phyloP scores from a whole-genome alignment of 768 basidiomycete genomes.

The Ramaria rubella region DNA sequence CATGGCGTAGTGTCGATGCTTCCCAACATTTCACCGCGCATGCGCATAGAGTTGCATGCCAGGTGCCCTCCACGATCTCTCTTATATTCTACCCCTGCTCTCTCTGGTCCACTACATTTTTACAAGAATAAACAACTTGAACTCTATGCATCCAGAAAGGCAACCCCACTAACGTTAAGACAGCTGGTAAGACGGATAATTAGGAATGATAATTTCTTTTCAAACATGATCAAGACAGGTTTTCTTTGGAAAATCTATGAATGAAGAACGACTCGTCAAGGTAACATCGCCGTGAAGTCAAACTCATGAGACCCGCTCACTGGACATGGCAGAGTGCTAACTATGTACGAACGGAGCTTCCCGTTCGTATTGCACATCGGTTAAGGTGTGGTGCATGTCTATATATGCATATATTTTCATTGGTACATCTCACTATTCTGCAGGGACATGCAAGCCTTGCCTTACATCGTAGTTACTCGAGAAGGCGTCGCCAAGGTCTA shows the following conservation, averaged over 20 bases:
- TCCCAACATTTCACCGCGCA: not conserved
- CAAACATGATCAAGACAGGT: slow-evolving; percentile 39
- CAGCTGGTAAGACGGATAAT: slow-evolving; percentile 52
- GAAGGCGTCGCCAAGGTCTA: slow-evolving; percentile 80
- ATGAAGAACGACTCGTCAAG: slow-evolving; percentile 70
- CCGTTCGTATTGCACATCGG: slow-evolving; percentile 27
- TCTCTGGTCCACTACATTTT: slow-evolving; percentile 32
- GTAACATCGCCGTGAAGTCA: slow-evolving; percentile 27
- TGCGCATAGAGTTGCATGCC: not conserved
- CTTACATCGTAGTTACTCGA: slow-evolving; percentile 81
- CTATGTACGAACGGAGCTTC: slow-evolving; percentile 84
- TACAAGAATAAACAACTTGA: slow-evolving; percentile 82
- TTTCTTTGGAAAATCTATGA: slow-evolving; percentile 82
- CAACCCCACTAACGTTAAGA: slow-evolving; percentile 65
- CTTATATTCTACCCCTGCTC: not conserved
- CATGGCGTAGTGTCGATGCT: too few relatives aligned
- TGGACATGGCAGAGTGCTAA: slow-evolving; percentile 62
- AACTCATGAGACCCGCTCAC: too few relatives aligned
- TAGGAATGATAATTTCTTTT: not conserved
- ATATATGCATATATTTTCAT: not conserved
- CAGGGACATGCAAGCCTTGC: slow-evolving; percentile 76
- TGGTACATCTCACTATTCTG: not conserved
- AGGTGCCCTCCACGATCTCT: not conserved
- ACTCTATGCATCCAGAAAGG: slow-evolving; percentile 66
- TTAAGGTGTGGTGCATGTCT: not conserved